Percentiles rank a stretch among this genome's conserved stretches.
phyloP scores from a whole-genome alignment of 805 yeast genomes.

The Pichia phayaonensis region DNA sequence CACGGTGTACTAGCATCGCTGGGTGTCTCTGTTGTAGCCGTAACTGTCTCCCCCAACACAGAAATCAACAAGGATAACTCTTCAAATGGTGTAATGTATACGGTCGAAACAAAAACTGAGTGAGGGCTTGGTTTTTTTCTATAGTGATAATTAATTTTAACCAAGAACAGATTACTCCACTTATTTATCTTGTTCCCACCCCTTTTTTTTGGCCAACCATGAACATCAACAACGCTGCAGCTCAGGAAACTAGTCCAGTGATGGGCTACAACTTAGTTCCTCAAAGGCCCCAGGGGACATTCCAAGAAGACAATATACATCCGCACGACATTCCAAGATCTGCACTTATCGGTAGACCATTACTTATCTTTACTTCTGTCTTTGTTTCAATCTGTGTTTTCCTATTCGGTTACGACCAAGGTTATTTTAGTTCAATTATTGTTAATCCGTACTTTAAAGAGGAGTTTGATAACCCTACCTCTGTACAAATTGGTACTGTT shows the following conservation, averaged over 20 bases:
- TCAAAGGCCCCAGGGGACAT: not conserved
- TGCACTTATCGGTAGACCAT: constrained; percentile 26
- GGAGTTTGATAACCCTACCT: constrained; percentile 66
- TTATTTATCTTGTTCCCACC: not conserved
- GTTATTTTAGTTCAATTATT: constrained; percentile 83
- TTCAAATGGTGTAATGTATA: constrained; percentile 66
- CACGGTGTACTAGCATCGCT: not conserved
- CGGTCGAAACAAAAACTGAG: constrained; percentile 44
- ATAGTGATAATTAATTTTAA: not conserved
- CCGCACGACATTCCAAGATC: constrained; percentile 21
- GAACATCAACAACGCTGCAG: constrained; percentile 7
- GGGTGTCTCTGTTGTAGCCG: not conserved
- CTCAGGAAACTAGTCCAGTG: not conserved
- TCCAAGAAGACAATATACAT: not conserved
- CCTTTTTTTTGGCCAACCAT: not conserved
- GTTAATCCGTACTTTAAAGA: constrained; percentile 63
- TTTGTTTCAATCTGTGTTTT: constrained; percentile 60
- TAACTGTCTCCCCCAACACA: not conserved
- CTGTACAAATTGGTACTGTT: constrained; percentile 74
- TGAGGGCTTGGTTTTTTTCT: not conserved
- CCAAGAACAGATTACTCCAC: not conserved
- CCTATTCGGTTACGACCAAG: constrained; percentile 78
- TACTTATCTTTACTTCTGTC: constrained; percentile 38
- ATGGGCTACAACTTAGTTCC: not conserved
- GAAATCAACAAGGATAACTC: constrained; percentile 41